phyloP scores from a whole-genome alignment of 768 basidiomycete species.

The Kondoa malvinella region DNA sequence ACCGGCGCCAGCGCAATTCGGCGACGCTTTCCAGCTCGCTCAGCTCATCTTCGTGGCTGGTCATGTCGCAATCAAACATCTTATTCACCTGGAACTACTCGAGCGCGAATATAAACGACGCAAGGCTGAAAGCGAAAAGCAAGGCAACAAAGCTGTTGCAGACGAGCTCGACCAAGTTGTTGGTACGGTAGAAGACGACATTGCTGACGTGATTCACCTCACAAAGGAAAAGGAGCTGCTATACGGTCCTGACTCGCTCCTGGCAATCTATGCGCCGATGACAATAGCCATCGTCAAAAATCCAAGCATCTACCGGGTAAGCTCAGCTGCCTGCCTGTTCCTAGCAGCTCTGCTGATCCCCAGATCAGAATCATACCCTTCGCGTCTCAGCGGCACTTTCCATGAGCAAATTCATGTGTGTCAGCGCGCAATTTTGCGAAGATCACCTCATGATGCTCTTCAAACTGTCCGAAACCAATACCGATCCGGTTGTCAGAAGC shows the following conservation, averaged over 20 bases:
- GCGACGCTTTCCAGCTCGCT: constrained; percentile 71
- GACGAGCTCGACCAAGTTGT: constrained; percentile 95
- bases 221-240: constrained; percentile 75
- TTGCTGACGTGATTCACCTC: constrained; percentile 71
- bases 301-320: constrained; percentile 76
- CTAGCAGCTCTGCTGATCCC: not conserved
- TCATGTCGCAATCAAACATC: constrained; percentile 92
- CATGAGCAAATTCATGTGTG: constrained; percentile 90
- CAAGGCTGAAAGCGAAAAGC: constrained; percentile 70
- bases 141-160: constrained; percentile 41
- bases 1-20: constrained; percentile 32
- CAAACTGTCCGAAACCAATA: constrained; percentile 80
- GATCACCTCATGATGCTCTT: constrained; percentile 72
- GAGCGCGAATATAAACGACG: constrained; percentile 92
- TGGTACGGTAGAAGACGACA: constrained; percentile 95
- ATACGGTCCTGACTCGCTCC: constrained; percentile 60
- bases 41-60: constrained; percentile 93
- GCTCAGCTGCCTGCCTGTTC: constrained; percentile 14
- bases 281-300: constrained; percentile 77
- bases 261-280: constrained; percentile 75
- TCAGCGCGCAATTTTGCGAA: constrained; percentile 87
- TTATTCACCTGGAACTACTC: constrained; percentile 84
- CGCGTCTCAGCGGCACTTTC: constrained; percentile 72
- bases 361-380: constrained; percentile 56
- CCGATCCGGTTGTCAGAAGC: constrained; percentile 72